phyloP scores from a whole-genome alignment of 306 rosid species.

The Quercus agrifolia region DNA sequence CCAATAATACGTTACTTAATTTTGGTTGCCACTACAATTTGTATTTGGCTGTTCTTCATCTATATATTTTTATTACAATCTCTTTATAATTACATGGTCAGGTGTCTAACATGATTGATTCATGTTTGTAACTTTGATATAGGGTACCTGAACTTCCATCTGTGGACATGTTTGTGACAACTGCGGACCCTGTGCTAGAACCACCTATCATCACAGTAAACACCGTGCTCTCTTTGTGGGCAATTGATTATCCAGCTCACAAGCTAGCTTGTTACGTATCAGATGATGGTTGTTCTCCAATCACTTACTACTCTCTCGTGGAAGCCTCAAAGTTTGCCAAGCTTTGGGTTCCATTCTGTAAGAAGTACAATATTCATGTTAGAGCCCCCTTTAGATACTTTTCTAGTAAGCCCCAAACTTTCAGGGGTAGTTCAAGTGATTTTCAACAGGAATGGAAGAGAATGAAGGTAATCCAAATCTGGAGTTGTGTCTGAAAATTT shows the following conservation, averaged over 20 bases:
- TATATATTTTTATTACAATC: too few relatives aligned
- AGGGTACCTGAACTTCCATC: constrained; percentile 54
- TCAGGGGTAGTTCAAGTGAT: background rate
- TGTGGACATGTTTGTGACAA: constrained; percentile 73
- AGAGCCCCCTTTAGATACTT: constrained; percentile 73
- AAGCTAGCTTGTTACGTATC: constrained; percentile 83
- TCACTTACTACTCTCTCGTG: constrained; percentile 41
- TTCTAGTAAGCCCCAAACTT: background rate
- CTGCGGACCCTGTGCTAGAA: constrained; percentile 60
- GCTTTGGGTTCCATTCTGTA: constrained; percentile 70
- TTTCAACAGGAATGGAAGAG: constrained; percentile 33
- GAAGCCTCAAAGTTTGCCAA: constrained; percentile 59
- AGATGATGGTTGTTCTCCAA: constrained; percentile 67
- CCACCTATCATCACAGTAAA: constrained; percentile 68
- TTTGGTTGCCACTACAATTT: too few relatives aligned
- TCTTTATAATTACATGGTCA: too few relatives aligned
- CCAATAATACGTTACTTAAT: too few relatives aligned
- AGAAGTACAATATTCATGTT: constrained; percentile 40
- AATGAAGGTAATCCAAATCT: constrained; percentile 35
- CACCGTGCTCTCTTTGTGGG: constrained; percentile 62
- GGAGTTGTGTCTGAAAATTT: too few relatives aligned
- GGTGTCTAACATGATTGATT: background rate
- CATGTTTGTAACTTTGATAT: background rate
- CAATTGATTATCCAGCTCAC: constrained; percentile 67
- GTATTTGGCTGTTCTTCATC: too few relatives aligned